Evolutionary conservation across 129 eudicot species (phyloP).

Genomic region (Artemisia tridentata): DNA sequence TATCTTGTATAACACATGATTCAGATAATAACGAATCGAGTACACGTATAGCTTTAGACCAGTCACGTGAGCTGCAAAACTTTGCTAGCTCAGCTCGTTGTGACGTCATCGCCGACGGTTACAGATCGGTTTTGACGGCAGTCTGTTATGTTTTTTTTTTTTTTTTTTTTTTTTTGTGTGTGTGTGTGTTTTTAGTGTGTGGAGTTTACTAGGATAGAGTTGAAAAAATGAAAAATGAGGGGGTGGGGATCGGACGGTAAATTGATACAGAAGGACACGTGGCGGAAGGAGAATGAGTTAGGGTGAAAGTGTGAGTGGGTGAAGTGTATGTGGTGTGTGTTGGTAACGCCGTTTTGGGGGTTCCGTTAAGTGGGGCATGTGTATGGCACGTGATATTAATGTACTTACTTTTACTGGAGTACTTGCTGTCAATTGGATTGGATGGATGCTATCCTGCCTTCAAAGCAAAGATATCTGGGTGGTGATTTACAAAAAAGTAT

Average conservation of each 20-base stretch:
- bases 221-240: slow-evolving; percentile 26
- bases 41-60: slow-evolving; percentile 98
- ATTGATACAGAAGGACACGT: slow-evolving; percentile 29
- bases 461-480: slow-evolving; percentile 20
- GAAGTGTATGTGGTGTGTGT: background rate
- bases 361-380: slow-evolving; percentile 16
- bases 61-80: slow-evolving; percentile 84
- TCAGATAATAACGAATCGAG: slow-evolving; percentile 80
- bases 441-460: slow-evolving; percentile 15
- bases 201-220: slow-evolving; percentile 34
- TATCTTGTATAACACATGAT: slow-evolving; percentile 78
- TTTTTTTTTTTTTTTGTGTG: too few species aligned
- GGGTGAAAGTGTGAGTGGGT: slow-evolving; percentile 16
- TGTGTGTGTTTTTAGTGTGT: background rate
- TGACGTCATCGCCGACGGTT: slow-evolving; percentile 61
- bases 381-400: slow-evolving; percentile 13
- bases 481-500: too few species aligned
- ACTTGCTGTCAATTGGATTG: background rate
- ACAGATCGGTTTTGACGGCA: slow-evolving; percentile 32
- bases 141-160: background rate
- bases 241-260: slow-evolving; percentile 44
- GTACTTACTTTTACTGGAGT: background rate
- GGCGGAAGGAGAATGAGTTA: slow-evolving; percentile 19
- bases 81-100: slow-evolving; percentile 77
- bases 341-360: slow-evolving; percentile 21